Percentiles rank a stretch among this genome's conserved stretches.
phyloP scores from a whole-genome alignment of 164 flowering plant genomes.

The Aristolochia contorta region DNA sequence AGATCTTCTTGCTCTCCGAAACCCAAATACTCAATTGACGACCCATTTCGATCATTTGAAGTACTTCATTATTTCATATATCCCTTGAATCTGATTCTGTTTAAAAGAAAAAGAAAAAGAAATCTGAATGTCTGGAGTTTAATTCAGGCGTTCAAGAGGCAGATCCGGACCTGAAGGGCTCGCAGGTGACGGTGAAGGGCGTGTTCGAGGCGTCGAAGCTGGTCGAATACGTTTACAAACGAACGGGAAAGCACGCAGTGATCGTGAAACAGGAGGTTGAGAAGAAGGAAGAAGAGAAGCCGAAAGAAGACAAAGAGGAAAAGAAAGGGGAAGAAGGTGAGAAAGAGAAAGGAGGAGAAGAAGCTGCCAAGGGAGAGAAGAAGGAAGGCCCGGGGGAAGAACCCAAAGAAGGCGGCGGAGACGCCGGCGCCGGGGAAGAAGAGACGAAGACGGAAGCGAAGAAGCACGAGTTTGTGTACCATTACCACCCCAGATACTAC shows the following conservation, averaged over 20 bases:
- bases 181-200: slow-evolving; percentile 70
- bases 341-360: slow-evolving; percentile 14
- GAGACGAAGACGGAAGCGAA: slow-evolving; percentile 2
- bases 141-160: slow-evolving; percentile 59
- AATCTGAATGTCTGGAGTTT: no score
- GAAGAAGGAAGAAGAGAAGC: slow-evolving; percentile 31
- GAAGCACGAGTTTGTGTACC: slow-evolving; percentile 5
- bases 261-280: slow-evolving; percentile 56
- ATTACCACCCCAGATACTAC: slow-evolving; percentile 4
- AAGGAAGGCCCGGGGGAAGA: slow-evolving; percentile 14
- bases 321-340: slow-evolving; percentile 21
- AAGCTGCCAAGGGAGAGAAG: slow-evolving; percentile 5
- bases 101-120: no score
- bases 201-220: slow-evolving; percentile 54
- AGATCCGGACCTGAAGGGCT: slow-evolving; percentile 68
- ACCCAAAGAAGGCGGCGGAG: slow-evolving; percentile 11
- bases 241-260: slow-evolving; percentile 64
- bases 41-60: no score
- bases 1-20: no score
- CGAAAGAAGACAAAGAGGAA: slow-evolving; percentile 16
- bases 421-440: background rate
- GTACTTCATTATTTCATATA: no score
- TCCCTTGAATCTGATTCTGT: no score
- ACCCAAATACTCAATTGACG: no score
- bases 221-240: slow-evolving; percentile 63